Conservation (phyloP, 2,329 filamentous ascomycete genomes). For the Ophiostoma sp. region DNA sequence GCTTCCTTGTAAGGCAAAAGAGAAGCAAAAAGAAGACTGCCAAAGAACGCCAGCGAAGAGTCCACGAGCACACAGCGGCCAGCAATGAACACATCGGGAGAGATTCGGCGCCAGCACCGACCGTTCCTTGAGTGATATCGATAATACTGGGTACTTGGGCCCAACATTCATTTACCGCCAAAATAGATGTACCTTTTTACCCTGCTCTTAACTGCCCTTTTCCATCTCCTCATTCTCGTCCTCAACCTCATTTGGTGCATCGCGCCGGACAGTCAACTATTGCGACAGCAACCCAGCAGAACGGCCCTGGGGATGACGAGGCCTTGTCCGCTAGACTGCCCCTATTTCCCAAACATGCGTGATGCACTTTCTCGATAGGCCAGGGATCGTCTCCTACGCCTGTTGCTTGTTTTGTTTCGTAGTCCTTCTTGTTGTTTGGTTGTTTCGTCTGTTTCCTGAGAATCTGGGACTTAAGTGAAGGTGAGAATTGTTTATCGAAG, state of each 20-base stretch:
- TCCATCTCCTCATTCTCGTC: not conserved
- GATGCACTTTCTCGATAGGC: not conserved
- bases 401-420: slow-evolving; percentile 14
- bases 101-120: slow-evolving; percentile 9
- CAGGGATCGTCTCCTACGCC: not conserved
- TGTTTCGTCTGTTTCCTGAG: not conserved
- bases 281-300: slow-evolving; percentile 10
- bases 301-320: slow-evolving; percentile 16
- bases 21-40: slow-evolving; percentile 8
- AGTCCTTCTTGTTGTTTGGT: not conserved
- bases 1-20: not conserved
- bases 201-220: not conserved
- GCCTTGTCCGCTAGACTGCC: slow-evolving; percentile 13
- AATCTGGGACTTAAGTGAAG: not conserved
- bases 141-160: not conserved
- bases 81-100: not conserved
- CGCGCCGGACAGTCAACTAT: not conserved
- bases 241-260: slow-evolving; percentile 6
- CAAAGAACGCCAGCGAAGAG: not conserved
- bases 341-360: slow-evolving; percentile 3
- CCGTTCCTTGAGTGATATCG: not conserved
- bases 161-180: not conserved
- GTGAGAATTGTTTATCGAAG: not conserved
- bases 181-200: not conserved
- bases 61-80: not conserved